Base-by-base conservation (phyloP, 768 basidiomycete genomes). In the Exsudoporus frostii region DNA sequence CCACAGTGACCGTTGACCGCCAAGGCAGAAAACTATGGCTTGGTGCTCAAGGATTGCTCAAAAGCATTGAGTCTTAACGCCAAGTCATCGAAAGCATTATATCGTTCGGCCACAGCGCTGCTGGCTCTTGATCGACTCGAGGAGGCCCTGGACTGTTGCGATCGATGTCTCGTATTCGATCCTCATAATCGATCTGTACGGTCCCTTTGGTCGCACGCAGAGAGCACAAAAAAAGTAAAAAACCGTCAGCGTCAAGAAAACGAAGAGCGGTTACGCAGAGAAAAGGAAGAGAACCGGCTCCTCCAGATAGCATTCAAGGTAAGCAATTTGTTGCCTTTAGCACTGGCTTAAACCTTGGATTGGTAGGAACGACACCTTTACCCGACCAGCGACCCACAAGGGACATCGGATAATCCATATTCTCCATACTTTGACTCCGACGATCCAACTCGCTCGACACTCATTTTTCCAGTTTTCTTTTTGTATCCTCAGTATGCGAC, bases 401-500 rank as follows among this genome's bases (percentile, higher is more conserved):
- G 63, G 24, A 75, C 78, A 27, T 73, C 76, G 36, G 74, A 74
- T 48, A 83, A 79, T 62, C 82, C 82, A 7, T 85, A 81, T 63
- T 70, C 72, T 46, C 84, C 90, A 8, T 79, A 81, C 50, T 87
- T 88, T 61, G 85, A 88, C 63, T 66, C 79, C 3, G 83, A 86
- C 55, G 88, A 85, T 70, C 65, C 81, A 51, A 73, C 82, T 51
- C 58, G 77, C 59, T 66, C 69, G 55, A 84, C 83, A 0, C 78
- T 96, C 13, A 70, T 96, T 56, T 68, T 97, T 65, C 96, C 97
- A 2, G 86, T 88, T 38, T 91, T 97, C 76, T 88, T 98, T 71
- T 78, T 98, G 55, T 97, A 98, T 70, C 97, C 97, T 7, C 86
- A 92, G 66, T 78, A 93, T 58, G 82, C 86, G 11, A 92, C 84